Evolutionary conservation across 306 rosid genomes (phyloP), one percentile per base, ranked within the genome.

Genomic region (Begonia peltatifolia): DNA sequence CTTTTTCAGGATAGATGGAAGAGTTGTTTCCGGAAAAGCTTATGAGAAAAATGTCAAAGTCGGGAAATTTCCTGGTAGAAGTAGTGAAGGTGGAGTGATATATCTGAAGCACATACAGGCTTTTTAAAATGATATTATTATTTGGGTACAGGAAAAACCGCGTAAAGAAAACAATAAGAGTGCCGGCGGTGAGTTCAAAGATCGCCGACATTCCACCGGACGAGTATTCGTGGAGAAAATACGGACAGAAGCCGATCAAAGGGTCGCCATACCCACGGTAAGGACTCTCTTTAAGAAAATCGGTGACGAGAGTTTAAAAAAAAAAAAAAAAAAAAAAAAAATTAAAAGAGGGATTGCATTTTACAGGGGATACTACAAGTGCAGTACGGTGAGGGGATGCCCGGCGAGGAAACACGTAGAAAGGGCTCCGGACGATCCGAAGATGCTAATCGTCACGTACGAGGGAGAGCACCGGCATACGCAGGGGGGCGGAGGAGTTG

Each of bases 361-460:
- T 18, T 46, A 60, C 76, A 89, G 97, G 73, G 93, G 95, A 0
- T 89, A 89, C 71, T 89, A 89, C 62, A 89, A 89, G 83, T 89
- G 97, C 61, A 89, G 97, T 65, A 89, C 95, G 10, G 84, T 89
- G 0, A 70, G 97, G 70, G 97, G 97, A 1, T 89, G 97, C 59
- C 97, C 97, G 12, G 97, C 97, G 9, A 61, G 97, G 12, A 89
- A 89, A n/a, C 97, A 89, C 23, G 97, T 89, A 16, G 97, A 89
- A 57, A 56, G 97, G 74, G 97, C 95, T 16, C 53, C 79, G 38
- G 97, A 89, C 53, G 97, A 89, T 60, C 80, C 97, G 23, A 12
- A 87, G 6, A 84, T 82, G 93, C 67, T 89, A 23, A 80, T 89
- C 10, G 97, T 89, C 5, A 89, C 97, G 0, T 89, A 84, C 18